A percentile compares a stretch with the other conserved stretches of the same genome.
phyloP scores from a whole-genome alignment of 352 stramenopile species.

The Phytophthora capsici region DNA sequence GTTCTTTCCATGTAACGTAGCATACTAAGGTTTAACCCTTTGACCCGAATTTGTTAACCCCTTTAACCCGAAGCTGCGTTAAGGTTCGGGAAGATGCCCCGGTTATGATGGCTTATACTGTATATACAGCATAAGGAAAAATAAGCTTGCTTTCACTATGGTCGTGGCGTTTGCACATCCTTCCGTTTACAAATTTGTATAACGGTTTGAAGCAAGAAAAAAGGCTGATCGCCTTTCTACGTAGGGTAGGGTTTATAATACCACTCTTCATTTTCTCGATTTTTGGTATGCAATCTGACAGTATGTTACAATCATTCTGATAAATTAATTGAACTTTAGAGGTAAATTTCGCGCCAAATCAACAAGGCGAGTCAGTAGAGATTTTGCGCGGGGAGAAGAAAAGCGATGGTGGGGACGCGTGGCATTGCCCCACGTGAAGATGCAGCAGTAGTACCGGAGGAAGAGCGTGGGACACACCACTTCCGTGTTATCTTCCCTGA shows the following conservation, averaged over 20 bases:
- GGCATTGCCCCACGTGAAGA: background rate
- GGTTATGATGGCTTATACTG: background rate
- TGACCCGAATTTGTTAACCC: no score
- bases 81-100: background rate
- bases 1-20: no score
- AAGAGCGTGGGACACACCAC: background rate
- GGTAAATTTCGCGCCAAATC: background rate
- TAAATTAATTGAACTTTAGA: background rate
- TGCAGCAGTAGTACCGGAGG: background rate
- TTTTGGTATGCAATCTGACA: background rate
- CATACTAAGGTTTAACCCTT: no score
- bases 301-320: background rate
- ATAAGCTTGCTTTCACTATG: slow-evolving; percentile 11
- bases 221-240: no score
- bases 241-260: background rate
- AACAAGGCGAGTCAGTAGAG: background rate
- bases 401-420: background rate
- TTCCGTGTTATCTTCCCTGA: background rate
- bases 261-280: slow-evolving; percentile 1
- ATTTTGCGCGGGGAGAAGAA: background rate
- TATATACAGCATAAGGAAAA: slow-evolving; percentile 16
- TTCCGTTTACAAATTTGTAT: background rate
- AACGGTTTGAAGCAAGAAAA: no score
- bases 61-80: slow-evolving; percentile 7
- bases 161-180: no score